phyloP scores from a whole-genome alignment of 2,329 filamentous ascomycete genomes.

The Plectosphaerella cucumerina region DNA sequence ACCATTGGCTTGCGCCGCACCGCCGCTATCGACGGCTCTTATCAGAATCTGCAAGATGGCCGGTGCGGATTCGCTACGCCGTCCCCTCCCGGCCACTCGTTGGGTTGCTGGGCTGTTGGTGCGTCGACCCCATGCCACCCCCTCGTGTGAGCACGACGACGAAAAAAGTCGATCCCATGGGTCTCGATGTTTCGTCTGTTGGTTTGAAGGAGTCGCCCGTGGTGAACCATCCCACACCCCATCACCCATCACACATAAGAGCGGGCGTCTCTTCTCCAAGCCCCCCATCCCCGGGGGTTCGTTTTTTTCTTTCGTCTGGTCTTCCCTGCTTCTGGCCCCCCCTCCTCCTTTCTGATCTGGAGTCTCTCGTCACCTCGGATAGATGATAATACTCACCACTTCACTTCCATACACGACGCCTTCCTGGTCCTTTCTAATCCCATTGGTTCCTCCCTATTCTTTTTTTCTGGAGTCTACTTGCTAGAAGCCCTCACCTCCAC shows the following conservation, averaged over 20 bases:
- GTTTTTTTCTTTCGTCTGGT: slow-evolving; percentile 1
- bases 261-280: slow-evolving; percentile 5
- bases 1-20: slow-evolving; percentile 1
- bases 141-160: slow-evolving; percentile 2
- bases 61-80: slow-evolving; percentile 7
- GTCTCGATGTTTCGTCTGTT: slow-evolving; percentile 4
- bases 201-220: slow-evolving; percentile 14
- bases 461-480: neutral
- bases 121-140: neutral
- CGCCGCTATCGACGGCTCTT: slow-evolving; percentile 5
- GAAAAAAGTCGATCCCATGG: slow-evolving; percentile 3
- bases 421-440: neutral
- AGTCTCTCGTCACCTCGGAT: neutral
- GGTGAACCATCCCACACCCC: slow-evolving; percentile 8
- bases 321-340: neutral
- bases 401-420: too few species aligned
- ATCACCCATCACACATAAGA: slow-evolving; percentile 7
- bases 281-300: neutral
- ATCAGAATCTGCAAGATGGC: slow-evolving; percentile 11
- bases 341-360: neutral
- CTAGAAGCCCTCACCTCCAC: too few species aligned
- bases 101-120: neutral
- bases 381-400: too few species aligned
- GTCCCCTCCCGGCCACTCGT: neutral
- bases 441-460: neutral